Base-by-base conservation (phyloP, 345 rosid genomes). In the Gossypium mustelinum region DNA sequence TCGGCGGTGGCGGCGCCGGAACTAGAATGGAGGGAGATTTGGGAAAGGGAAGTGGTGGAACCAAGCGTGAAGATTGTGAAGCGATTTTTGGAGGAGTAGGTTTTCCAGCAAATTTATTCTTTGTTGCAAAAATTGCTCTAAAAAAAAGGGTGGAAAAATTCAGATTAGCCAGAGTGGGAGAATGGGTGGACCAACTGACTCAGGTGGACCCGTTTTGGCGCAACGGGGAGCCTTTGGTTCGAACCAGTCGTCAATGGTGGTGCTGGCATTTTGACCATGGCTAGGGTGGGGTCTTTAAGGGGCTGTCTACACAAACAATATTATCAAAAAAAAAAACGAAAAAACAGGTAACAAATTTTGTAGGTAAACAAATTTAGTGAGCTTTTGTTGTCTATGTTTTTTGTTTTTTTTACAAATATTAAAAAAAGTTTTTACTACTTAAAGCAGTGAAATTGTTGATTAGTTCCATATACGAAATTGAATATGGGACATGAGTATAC, bases 31-130 rank as follows among this genome's bases (percentile, higher is more conserved):
- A 81, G 80, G 63, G 88, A 85, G 34, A 68, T 88, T 43, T 95
- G 98, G 98, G 86, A 89, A 64, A 81, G 75, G 75, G 81, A 85
- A 69, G 91, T 93, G 43, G 1, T 91, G 85, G 82, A 75, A 25
- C 88, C 94, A 78, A 87, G 94, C 86, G 80, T 82, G 82, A 79
- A 89, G 83, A 88, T 87, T 79, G 96, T 91, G 85, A 89, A 80
- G 51, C 82, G 80, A 9, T 95, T 95, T 78, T 77, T 91, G 89
- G 80, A 84, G 73, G 82, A 87, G 88, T 86, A 92, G 94, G 86
- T 85, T 79, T 81, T 75, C 79, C 82, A 81, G 74, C 85, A 76
- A 76, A 34, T 45, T 11, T 44, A 39, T 47, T 43, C 43, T 56
- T 48, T 76, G 24, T 51, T 45, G 50, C 13, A 8, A 34, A 52